Conservation (phyloP, 179 eudicot species). For the Beta corolliflora region DNA sequence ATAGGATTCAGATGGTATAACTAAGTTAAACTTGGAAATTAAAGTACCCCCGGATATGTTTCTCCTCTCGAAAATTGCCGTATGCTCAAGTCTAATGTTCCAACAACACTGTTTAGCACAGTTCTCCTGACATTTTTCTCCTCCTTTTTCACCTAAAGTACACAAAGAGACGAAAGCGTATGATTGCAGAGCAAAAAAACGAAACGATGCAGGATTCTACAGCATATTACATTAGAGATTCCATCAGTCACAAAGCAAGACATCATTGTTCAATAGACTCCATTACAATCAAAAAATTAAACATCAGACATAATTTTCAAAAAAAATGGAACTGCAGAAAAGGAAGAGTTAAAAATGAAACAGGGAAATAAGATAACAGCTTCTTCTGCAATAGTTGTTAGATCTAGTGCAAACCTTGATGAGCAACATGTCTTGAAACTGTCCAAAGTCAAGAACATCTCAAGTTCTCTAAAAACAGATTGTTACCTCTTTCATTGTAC, state of each 20-base stretch:
- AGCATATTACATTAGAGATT: neutral
- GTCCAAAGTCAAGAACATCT: neutral
- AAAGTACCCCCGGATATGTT: slow-evolving; percentile 70
- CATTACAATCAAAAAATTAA: neutral
- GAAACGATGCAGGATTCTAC: neutral
- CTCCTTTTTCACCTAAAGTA: slow-evolving; percentile 55
- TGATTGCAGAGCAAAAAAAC: neutral
- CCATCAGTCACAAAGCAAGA: neutral
- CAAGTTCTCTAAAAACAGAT: neutral
- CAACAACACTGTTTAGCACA: slow-evolving; percentile 75
- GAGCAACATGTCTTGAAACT: neutral
- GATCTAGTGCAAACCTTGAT: neutral
- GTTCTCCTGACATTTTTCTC: slow-evolving; percentile 64
- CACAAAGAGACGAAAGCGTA: neutral
- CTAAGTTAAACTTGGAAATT: neutral
- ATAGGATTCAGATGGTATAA: neutral
- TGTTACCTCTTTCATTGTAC: neutral
- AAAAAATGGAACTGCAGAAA: neutral
- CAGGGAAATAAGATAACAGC: neutral
- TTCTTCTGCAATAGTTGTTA: neutral
- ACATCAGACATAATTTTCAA: neutral
- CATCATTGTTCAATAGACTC: neutral
- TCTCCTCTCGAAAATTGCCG: slow-evolving; percentile 65
- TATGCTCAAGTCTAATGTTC: slow-evolving; percentile 78
- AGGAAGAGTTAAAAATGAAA: neutral